Evolutionary conservation across 106 monocot species (phyloP).

Genomic region (Dendrobium huoshanense): DNA sequence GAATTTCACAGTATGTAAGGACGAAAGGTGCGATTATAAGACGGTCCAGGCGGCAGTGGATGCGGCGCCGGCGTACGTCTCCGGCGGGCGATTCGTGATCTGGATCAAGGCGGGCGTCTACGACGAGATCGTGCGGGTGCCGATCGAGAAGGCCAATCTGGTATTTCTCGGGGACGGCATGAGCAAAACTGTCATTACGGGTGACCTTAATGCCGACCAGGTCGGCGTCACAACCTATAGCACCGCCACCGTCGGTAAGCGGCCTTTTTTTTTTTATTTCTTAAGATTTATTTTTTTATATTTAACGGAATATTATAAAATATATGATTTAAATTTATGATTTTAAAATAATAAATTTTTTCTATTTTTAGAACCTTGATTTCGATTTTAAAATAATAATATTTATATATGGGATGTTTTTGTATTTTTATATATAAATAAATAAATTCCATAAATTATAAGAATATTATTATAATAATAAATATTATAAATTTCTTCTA

Average conservation of each 20-base stretch:
- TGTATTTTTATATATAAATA: too few species aligned
- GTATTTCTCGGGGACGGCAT: conserved; percentile 73
- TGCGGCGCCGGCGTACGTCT: conserved; percentile 36
- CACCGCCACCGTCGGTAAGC: conserved; percentile 67
- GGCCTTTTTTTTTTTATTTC: background rate
- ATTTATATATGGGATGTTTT: too few species aligned
- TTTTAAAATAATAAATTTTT: too few species aligned
- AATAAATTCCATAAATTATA: too few species aligned
- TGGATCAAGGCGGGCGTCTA: conserved; percentile 62
- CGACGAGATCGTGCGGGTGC: conserved; percentile 56
- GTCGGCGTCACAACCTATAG: conserved; percentile 60
- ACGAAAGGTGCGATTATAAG: conserved; percentile 17
- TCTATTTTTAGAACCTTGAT: too few species aligned
- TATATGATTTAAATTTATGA: too few species aligned
- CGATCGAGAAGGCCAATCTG: conserved; percentile 63
- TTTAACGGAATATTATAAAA: too few species aligned
- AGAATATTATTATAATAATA: too few species aligned
- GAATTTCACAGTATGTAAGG: conserved; percentile 41
- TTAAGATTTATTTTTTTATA: background rate
- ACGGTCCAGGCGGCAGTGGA: conserved; percentile 72
- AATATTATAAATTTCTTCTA: too few species aligned
- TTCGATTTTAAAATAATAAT: too few species aligned
- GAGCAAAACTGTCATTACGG: conserved; percentile 73
- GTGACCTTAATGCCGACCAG: conserved; percentile 32
- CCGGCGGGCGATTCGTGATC: conserved; percentile 38